Evolutionary conservation across 768 basidiomycete genomes (phyloP), one percentile per base, ranked within the genome.

Genomic region (Termitomyces eurrhizus): DNA sequence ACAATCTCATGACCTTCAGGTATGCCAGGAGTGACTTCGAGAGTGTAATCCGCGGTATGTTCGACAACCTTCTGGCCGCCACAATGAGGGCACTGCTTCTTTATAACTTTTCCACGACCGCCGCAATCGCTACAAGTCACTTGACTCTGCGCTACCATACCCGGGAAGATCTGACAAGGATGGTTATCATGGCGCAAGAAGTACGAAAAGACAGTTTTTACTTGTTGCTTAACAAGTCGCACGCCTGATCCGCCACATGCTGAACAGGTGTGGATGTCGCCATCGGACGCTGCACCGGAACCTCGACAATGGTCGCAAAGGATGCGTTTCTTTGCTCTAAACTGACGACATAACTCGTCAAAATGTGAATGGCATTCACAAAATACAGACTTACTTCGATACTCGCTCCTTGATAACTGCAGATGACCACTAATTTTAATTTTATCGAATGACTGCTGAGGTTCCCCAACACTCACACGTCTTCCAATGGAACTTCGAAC

Each of bases 241-340:
- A 96, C 82, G 41, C 97, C 97, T 52, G 85, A 78, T 21, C 97
- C 97, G 56, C 84, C 82, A 69, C 97, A 99, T 12, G 83, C 83
- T 3, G 83, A 72, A 70, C 97, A 99, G n/a, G 84, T 82, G 67
- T 93, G 91, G 52, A 97, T 91, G 69, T 97, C 92, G 7, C 82
- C 73, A 60, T 93, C 92, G 0, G 93, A 91, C 1, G 93, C 90
- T 0, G 97, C 97, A 26, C 97, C 97, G 0, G 93, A 87, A 26
- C 97, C 97, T 69, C 95, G 88, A 75, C 97, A 99, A 70, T 97
- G 92, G 73, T 98, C 95, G 69, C 97, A 99, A 18, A 99, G 87
- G 39, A 96, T 85, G 56, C 87, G 86, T 71, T 96, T 95, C 72
- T 88, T 90, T 70, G 98, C 82, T 78, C 91, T 89, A 74, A 99